A percentile compares a stretch with the other conserved stretches of the same genome.
Evolutionary conservation across 1,139 yeast species (phyloP).

Genomic region (Saccharomyces uvarum): DNA sequence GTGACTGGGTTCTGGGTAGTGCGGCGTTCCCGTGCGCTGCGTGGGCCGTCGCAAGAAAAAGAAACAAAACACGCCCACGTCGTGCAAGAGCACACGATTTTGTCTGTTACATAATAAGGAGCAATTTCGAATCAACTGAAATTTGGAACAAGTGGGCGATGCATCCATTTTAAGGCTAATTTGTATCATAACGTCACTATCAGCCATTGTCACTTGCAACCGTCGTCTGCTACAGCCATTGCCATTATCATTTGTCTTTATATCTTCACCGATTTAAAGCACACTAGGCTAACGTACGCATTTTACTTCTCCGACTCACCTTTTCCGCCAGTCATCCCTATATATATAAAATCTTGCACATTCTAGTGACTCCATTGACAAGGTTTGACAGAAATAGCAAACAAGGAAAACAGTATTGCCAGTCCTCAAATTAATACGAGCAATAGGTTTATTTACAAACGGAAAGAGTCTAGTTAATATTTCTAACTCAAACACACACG

Average conservation of each 20-base stretch:
- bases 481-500: not conserved
- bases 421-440: not conserved
- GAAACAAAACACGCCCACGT: not conserved
- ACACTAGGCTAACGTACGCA: not conserved
- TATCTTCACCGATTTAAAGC: not conserved
- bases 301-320: not conserved
- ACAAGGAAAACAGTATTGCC: not conserved
- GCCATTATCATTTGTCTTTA: not conserved
- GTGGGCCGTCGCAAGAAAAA: not conserved
- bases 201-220: conserved; percentile 1
- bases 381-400: not conserved
- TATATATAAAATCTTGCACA: not conserved
- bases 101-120: conserved; percentile 1
- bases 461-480: not conserved
- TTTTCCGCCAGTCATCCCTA: not conserved
- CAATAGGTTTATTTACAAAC: not conserved
- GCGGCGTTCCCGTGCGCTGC: not conserved
- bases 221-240: not conserved
- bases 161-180: not conserved
- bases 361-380: not conserved
- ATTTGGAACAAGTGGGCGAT: not conserved
- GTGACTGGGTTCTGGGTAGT: not conserved
- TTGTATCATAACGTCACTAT: not conserved
- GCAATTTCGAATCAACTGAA: not conserved
- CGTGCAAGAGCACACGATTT: not conserved